Evolutionary conservation across 1,139 yeast genomes (phyloP).

Genomic region (Yamadazyma songkhlaensis): DNA sequence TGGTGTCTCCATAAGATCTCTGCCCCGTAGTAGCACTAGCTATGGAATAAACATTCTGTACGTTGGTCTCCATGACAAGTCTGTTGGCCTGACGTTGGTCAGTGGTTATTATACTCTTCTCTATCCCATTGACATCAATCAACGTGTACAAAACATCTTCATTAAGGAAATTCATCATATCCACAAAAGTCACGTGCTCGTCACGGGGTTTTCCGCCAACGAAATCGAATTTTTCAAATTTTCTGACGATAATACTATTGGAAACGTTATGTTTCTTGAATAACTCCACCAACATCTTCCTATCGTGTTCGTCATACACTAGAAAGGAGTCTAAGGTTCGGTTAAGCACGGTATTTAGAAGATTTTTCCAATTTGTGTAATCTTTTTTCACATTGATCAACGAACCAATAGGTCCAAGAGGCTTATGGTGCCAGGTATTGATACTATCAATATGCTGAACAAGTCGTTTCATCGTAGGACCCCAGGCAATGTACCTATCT

Average conservation of each 20-base stretch:
- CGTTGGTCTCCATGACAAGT: slow-evolving; percentile 33
- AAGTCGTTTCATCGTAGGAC: slow-evolving; percentile 36
- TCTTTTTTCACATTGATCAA: slow-evolving; percentile 55
- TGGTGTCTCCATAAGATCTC: slow-evolving; percentile 34
- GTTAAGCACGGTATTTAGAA: slow-evolving; percentile 53
- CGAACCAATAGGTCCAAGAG: slow-evolving; percentile 85
- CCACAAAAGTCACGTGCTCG: slow-evolving; percentile 50
- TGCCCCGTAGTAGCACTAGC: slow-evolving; percentile 41
- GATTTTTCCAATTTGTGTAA: slow-evolving; percentile 56
- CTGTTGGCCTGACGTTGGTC: slow-evolving; percentile 51
- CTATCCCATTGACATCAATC: slow-evolving; percentile 64
- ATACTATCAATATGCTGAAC: slow-evolving; percentile 38
- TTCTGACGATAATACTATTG: slow-evolving; percentile 51
- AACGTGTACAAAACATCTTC: slow-evolving; percentile 57
- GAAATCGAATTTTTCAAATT: slow-evolving; percentile 55
- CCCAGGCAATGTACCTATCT: slow-evolving; percentile 47
- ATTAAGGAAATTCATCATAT: slow-evolving; percentile 55
- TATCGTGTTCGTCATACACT: slow-evolving; percentile 65
- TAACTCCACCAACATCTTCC: slow-evolving; percentile 43
- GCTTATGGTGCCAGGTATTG: slow-evolving; percentile 43
- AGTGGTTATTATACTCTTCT: slow-evolving; percentile 53
- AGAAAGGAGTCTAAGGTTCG: slow-evolving; percentile 60
- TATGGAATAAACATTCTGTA: slow-evolving; percentile 45
- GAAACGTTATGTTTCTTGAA: slow-evolving; percentile 27
- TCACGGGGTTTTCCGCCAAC: slow-evolving; percentile 24